Conservation (phyloP, 805 yeast species). For the Candida patagonica region DNA sequence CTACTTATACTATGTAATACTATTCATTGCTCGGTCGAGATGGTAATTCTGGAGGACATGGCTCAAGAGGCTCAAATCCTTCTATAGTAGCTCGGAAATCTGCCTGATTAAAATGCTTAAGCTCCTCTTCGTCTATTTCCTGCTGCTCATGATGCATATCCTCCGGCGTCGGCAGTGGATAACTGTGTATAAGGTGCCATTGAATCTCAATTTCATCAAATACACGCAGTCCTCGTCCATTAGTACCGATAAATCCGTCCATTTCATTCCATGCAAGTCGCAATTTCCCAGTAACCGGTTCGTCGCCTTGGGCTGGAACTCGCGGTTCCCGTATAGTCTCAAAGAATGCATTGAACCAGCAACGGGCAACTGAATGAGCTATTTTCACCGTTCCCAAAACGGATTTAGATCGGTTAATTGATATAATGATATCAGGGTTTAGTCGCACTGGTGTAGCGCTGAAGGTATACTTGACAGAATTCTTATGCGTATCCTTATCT, state of each 20-base stretch:
- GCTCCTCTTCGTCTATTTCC: too few species aligned
- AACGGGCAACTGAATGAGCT: slow-evolving; percentile 23
- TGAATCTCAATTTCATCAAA: slow-evolving; percentile 43
- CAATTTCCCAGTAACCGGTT: slow-evolving; percentile 11
- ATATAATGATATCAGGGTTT: slow-evolving; percentile 17
- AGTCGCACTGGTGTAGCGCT: background rate
- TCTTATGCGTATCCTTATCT: background rate
- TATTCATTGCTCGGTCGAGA: too few species aligned
- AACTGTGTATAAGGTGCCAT: slow-evolving; percentile 29
- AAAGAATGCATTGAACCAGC: slow-evolving; percentile 39
- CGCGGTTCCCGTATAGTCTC: slow-evolving; percentile 25
- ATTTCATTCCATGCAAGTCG: slow-evolving; percentile 38
- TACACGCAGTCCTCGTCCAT: slow-evolving; percentile 40
- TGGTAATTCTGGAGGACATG: too few species aligned
- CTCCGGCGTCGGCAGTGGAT: too few species aligned
- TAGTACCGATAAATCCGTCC: slow-evolving; percentile 62
- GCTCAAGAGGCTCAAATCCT: too few species aligned
- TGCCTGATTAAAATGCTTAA: too few species aligned
- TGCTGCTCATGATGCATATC: too few species aligned
- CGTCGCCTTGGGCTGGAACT: slow-evolving; percentile 8
- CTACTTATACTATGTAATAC: too few species aligned
- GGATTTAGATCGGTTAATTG: slow-evolving; percentile 9
- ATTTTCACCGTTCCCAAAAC: slow-evolving; percentile 5
- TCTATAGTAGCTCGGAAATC: too few species aligned
- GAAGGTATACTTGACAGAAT: background rate